phyloP scores from a whole-genome alignment of 352 stramenopile genomes.

The Detonula confervacea region DNA sequence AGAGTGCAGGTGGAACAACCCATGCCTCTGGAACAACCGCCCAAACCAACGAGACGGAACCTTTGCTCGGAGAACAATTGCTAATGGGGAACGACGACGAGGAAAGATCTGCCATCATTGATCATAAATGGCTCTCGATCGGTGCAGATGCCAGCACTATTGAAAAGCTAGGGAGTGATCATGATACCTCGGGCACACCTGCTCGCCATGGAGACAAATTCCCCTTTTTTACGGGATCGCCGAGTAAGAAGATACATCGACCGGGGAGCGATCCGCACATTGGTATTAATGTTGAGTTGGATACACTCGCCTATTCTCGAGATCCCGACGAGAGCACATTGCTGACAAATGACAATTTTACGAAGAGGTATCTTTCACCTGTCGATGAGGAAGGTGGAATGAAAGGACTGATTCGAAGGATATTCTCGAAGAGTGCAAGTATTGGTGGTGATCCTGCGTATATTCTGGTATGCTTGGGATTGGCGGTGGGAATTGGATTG shows the following conservation, averaged over 20 bases:
- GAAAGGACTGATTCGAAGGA: not conserved
- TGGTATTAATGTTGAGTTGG: slow-evolving; percentile 46
- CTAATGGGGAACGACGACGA: slow-evolving; percentile 23
- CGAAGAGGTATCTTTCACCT: slow-evolving; percentile 10
- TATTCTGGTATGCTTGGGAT: slow-evolving; percentile 41
- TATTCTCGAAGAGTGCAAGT: slow-evolving; percentile 9
- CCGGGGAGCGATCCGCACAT: slow-evolving; percentile 39
- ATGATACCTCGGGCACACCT: slow-evolving; percentile 3
- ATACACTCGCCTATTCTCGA: slow-evolving; percentile 51
- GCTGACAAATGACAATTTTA: slow-evolving; percentile 33
- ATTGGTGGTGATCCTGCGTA: slow-evolving; percentile 24
- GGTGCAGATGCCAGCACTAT: slow-evolving; percentile 34
- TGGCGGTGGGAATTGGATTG: slow-evolving; percentile 45
- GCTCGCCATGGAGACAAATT: not conserved
- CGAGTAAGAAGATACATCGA: not conserved
- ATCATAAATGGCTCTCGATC: slow-evolving; percentile 9
- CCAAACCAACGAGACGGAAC: slow-evolving; percentile 44
- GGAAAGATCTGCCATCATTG: not conserved
- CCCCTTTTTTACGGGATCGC: slow-evolving; percentile 7
- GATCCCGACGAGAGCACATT: slow-evolving; percentile 54
- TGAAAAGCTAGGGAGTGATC: slow-evolving; percentile 22
- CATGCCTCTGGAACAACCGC: slow-evolving; percentile 25
- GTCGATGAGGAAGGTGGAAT: slow-evolving; percentile 11
- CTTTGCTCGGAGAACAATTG: slow-evolving; percentile 37
- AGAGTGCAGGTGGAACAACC: slow-evolving; percentile 46